A percentile compares a stretch with the other conserved stretches of the same genome.
phyloP scores from a whole-genome alignment of 176 grass and related monocot genomes.

The Eremochloa ophiuroides region DNA sequence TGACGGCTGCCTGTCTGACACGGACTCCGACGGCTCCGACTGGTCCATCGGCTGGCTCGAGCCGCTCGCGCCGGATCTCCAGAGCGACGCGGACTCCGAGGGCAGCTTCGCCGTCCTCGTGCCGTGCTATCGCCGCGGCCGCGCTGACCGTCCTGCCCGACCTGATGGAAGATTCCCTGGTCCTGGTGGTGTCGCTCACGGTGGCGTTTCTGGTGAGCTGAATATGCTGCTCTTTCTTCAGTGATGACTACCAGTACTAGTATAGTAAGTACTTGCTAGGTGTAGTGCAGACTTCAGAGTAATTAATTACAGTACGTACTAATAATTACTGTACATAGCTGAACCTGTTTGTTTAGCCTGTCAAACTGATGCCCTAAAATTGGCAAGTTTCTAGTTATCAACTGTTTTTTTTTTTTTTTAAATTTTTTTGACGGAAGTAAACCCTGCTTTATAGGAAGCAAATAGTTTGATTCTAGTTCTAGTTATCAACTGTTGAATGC shows the following conservation, averaged over 20 bases:
- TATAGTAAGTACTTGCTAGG: not conserved
- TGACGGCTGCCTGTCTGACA: conserved; percentile 44
- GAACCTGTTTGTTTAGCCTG: not conserved
- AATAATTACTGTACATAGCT: not conserved
- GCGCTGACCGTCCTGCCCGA: not conserved
- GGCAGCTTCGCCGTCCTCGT: conserved; percentile 77
- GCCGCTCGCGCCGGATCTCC: conserved; percentile 61
- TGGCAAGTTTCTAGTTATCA: not conserved
- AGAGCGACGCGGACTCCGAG: conserved; percentile 47
- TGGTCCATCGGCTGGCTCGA: conserved; percentile 86
- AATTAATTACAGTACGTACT: not conserved
- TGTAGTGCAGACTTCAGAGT: not conserved
- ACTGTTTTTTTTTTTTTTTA: too few relatives aligned
- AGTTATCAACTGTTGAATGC: not conserved
- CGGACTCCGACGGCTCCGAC: conserved; percentile 63
- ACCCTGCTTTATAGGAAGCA: too few relatives aligned
- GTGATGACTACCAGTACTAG: too few relatives aligned
- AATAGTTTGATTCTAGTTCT: too few relatives aligned
- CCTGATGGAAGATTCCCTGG: conserved; percentile 8
- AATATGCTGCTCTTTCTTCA: not conserved
- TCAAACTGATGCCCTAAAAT: not conserved
- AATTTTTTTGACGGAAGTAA: too few relatives aligned
- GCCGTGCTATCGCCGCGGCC: conserved; percentile 52
- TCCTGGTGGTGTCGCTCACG: not conserved
- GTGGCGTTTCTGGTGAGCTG: conserved; percentile 29